These are phyloP conservation scores for Babesia ovis DNA, from an alignment of 169 alveolate genomes.

Conservation along the genomic window DNA sequence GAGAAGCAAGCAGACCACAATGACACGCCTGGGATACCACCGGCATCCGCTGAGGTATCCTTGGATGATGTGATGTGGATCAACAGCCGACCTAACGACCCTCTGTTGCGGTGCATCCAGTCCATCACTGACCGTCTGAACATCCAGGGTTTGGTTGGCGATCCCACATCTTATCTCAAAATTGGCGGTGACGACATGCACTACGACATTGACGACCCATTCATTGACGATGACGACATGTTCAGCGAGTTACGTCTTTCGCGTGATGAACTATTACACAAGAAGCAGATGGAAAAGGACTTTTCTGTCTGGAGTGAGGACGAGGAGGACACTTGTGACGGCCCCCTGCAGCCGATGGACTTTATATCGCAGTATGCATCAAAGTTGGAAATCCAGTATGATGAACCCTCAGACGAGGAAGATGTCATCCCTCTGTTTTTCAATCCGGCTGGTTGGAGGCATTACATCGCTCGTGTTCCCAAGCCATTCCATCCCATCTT, in stretches of 20 bases:
- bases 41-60: slow-evolving; percentile 3
- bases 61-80: slow-evolving; percentile 72
- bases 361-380: slow-evolving; percentile 57
- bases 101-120: slow-evolving; percentile 72
- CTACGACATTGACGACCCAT: slow-evolving; percentile 81
- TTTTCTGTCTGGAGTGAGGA: slow-evolving; percentile 81
- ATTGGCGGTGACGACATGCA: slow-evolving; percentile 81
- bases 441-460: slow-evolving; percentile 58
- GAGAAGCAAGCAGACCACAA: neutral
- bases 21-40: neutral
- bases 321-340: slow-evolving; percentile 37
- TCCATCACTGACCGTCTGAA: slow-evolving; percentile 77
- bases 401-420: neutral
- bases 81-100: slow-evolving; percentile 75
- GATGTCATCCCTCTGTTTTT: slow-evolving; percentile 14
- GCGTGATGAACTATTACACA: slow-evolving; percentile 64
- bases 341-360: slow-evolving; percentile 24
- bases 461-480: slow-evolving; percentile 39
- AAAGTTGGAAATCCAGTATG: neutral
- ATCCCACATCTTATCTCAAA: slow-evolving; percentile 74
- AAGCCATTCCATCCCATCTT: slow-evolving; percentile 39
- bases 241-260: slow-evolving; percentile 68
- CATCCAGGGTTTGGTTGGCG: slow-evolving; percentile 78
- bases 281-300: slow-evolving; percentile 72
- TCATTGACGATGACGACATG: slow-evolving; percentile 78